Base-by-base conservation (phyloP, 495 filamentous ascomycete genomes). In the Xylona heveae region DNA sequence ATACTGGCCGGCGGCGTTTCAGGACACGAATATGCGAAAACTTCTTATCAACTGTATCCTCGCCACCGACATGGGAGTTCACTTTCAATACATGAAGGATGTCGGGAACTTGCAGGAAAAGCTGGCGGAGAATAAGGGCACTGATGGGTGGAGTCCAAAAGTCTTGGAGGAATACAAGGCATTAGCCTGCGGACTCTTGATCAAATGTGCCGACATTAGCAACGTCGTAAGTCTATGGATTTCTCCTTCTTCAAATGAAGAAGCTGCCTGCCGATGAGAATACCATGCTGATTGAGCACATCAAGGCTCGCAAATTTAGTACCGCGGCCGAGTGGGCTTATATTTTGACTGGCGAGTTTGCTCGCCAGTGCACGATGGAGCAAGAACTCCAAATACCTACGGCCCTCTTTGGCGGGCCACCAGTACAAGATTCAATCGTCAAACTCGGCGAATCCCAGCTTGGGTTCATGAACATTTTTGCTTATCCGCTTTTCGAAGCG, bases 161-260 rank as follows among this genome's bases (percentile, higher is more conserved):
- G 59, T 67, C 36, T 39, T 74, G 0, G 68, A 73, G 18, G 71
- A 84, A 36, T 68, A 81, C 41, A 74, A 71, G 40, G 74, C 76
- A 2, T 58, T 95, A 23, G 51, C 74, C 3, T 94, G 88, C 50
- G 79, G 80, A 16, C 53, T 97, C 28, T 54, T 97, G 29, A 95
- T 97, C 54, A 97, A 97, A 46, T 94, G 88, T 49, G 88, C 88
- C 18, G 88, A 97, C 48, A 95, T 97, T 48, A 93, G 88, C 53
- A 97, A 97, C 48, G 90, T 97, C 43, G 80, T 83, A 62, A 45
- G 55, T 15, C 13, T 34, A 24, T 31, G 9, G 10, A 19, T 6
- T 17, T 17, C 17, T 26, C 19, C 37, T 42, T 29, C 25, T 21
- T 17, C 9, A 14, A 7, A 20, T 32, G 7, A 30, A 31, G 6